These are phyloP conservation scores for Rosa persica DNA, from an alignment of 306 rosid genomes.

Conservation along the genomic window DNA sequence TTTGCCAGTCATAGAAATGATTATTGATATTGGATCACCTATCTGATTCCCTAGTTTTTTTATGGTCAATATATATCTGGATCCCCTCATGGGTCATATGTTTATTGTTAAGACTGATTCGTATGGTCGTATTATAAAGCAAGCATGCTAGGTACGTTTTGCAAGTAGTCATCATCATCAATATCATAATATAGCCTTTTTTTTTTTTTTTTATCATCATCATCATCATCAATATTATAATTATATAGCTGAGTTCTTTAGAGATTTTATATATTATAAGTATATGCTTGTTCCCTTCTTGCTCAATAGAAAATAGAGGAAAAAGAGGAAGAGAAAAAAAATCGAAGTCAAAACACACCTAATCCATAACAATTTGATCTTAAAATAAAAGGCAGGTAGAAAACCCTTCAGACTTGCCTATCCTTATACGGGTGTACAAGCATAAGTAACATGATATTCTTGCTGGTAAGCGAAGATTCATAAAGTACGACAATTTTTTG, in stretches of 20 bases:
- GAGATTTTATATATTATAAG: not conserved
- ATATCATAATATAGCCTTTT: not conserved
- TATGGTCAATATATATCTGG: not conserved
- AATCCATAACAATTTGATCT: conserved; percentile 4
- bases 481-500: no score
- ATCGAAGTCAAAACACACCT: conserved; percentile 4
- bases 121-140: not conserved
- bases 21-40: not conserved
- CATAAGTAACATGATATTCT: not conserved
- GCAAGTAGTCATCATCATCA: not conserved
- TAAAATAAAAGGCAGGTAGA: not conserved
- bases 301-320: not conserved
- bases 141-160: not conserved
- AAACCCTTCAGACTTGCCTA: not conserved
- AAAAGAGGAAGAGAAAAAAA: not conserved
- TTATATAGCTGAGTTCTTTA: no score
- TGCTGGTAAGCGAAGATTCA: conserved; percentile 8
- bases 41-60: not conserved
- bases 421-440: conserved; percentile 8
- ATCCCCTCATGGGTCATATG: not conserved
- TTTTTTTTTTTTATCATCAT: no score
- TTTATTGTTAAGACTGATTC: not conserved
- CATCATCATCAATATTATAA: not conserved
- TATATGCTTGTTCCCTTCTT: not conserved
- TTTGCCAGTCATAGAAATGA: not conserved